Base-by-base conservation (phyloP, 768 basidiomycete species). In the Boletus eberwhitei region DNA sequence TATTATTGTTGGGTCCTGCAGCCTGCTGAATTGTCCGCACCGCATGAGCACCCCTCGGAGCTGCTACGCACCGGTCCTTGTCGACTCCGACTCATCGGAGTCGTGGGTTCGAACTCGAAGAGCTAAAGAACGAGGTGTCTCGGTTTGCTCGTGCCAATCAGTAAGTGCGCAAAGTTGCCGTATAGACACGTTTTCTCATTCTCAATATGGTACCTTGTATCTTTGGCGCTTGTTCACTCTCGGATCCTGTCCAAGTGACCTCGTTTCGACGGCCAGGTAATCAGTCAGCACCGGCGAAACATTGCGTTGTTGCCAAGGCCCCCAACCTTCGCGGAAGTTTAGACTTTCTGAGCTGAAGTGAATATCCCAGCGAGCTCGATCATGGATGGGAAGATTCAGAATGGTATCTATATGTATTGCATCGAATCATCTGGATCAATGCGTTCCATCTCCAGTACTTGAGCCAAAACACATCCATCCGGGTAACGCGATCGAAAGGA, bases 21-120 rank as follows among this genome's bases (percentile, higher is more conserved):
- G n/a, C n/a, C n/a, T 40, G 9, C 21, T 40, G 39, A 13, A 22
- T 40, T 8, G 19, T 40, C 3, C 21, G 39, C 12, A 40, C 8
- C 0, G 16, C 7, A 14, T 8, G 17, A 17, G 8, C 3, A 2
- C n/a, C 9, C 9, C 0, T 3, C 24, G 11, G 8, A 24, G 2
- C 8, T 17, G 16, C 16, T 22, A 17, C 41, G 24, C 24, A 42
- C 41, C 6, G 2, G 24, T 17, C 4, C 2, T 24, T 24, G 14
- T 26, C 24, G 24, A 24, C n/a, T n/a, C n/a, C 4, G 16, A 42
- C 4, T 42, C 41, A 17, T 16, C 3, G 4, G 9, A 14, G 22
- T 16, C 14, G 41, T 42, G 14, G 14, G n/a, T n/a, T n/a, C n/a
- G n/a, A n/a, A 0, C 24, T 42, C 22, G 8, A 42, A 24, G 14